These are phyloP conservation scores for Hirschfeldia incana DNA, from an alignment of 345 rosid species.

Conservation along the genomic window DNA sequence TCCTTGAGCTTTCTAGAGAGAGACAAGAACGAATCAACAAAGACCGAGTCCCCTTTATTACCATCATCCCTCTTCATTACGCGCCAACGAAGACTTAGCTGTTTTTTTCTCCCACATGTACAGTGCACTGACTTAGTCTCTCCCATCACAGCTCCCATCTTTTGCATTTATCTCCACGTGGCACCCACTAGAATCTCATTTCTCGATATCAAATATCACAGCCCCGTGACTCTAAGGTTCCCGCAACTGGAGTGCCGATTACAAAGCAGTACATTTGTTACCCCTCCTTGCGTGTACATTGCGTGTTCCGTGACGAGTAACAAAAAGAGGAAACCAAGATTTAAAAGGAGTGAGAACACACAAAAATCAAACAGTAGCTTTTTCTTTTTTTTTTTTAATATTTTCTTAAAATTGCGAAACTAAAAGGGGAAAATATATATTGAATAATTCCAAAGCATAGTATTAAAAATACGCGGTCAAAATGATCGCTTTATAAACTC, in stretches of 20 bases:
- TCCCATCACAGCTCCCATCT: conserved; percentile 20
- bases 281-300: conserved; percentile 19
- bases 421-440: background rate
- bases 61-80: conserved; percentile 14
- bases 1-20: conserved; percentile 28
- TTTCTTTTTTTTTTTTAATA: background rate
- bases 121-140: conserved; percentile 33
- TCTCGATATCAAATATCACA: conserved; percentile 3
- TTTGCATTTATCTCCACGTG: conserved; percentile 22
- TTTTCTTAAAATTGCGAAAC: background rate
- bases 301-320: conserved; percentile 29
- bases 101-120: conserved; percentile 24
- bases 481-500: conserved; percentile 36
- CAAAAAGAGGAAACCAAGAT: background rate
- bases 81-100: conserved; percentile 40
- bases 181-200: background rate
- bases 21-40: conserved; percentile 27
- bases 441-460: conserved; percentile 18
- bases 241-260: background rate
- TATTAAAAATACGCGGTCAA: conserved; percentile 37
- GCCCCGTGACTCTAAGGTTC: background rate
- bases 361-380: background rate
- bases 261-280: background rate
- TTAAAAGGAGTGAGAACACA: conserved; percentile 13
- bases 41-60: conserved; percentile 32